Conservation (phyloP, 2,329 filamentous ascomycete species). For the Colletotrichum brevisporum region DNA sequence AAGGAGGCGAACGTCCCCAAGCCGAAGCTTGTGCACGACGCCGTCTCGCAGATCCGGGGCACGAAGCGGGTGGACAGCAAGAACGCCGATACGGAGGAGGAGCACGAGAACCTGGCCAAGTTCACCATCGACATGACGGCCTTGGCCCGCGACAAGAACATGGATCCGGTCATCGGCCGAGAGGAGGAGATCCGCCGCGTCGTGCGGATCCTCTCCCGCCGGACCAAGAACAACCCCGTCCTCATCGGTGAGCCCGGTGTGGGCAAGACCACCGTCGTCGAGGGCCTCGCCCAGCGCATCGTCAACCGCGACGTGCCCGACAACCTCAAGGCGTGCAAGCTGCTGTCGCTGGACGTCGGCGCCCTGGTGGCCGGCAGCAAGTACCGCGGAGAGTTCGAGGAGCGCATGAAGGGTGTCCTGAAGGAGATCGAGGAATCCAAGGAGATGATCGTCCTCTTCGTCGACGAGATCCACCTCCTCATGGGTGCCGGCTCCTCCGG, state of each 20-base stretch:
- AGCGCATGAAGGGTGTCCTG: constrained; percentile 98
- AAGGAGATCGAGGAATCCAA: constrained; percentile 97
- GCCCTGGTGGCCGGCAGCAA: constrained; percentile 97
- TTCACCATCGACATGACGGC: constrained; percentile 99
- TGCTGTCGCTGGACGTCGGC: constrained; percentile 95
- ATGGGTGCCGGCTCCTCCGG: constrained; percentile 97
- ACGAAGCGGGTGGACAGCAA: constrained; percentile 96
- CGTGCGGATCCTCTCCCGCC: constrained; percentile 89
- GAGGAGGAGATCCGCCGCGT: constrained; percentile 96
- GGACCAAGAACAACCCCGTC: constrained; percentile 99
- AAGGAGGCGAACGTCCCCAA: constrained; percentile 94
- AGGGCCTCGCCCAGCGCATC: constrained; percentile 94
- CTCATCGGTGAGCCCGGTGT: constrained; percentile 98
- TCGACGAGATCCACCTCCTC: constrained; percentile 97
- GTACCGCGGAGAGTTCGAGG: constrained; percentile 98
- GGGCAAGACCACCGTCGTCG: constrained; percentile 97
- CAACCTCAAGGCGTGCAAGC: constrained; percentile 92
- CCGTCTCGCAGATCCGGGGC: constrained; percentile 92
- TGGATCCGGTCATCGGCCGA: constrained; percentile 96
- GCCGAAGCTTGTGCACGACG: constrained; percentile 88
- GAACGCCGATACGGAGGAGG: constrained; percentile 91
- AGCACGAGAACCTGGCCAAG: constrained; percentile 96
- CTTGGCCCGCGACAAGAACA: constrained; percentile 96
- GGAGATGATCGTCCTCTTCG: constrained; percentile 97
- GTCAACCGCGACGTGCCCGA: constrained; percentile 97